Evolutionary conservation across 768 basidiomycete species (phyloP).

Genomic region (Thelephora aurantiotincta): DNA sequence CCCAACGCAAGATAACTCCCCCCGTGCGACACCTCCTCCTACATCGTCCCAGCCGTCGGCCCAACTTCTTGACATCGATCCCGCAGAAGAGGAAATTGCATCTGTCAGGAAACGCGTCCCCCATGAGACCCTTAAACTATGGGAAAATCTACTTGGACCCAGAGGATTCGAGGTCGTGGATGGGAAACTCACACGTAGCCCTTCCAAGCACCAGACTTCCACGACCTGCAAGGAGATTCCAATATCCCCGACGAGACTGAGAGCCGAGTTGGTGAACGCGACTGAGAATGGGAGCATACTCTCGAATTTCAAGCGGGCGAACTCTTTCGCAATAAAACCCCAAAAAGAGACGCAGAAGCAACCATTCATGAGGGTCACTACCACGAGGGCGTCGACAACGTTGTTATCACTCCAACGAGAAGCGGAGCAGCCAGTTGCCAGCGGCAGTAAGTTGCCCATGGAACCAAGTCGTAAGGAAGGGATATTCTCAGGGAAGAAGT

Average conservation of each 20-base stretch:
- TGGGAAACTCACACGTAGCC: slow-evolving; percentile 47
- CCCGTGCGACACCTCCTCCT: slow-evolving; percentile 8
- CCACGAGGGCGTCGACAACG: not conserved
- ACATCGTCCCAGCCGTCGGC: slow-evolving; percentile 10
- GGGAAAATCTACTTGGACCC: slow-evolving; percentile 52
- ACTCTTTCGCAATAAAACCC: slow-evolving; percentile 37
- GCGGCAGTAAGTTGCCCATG: not conserved
- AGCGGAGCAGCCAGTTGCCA: slow-evolving; percentile 5
- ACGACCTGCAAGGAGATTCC: slow-evolving; percentile 8
- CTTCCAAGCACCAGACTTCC: slow-evolving; percentile 24
- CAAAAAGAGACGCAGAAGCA: slow-evolving; percentile 7
- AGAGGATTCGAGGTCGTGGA: slow-evolving; percentile 52
- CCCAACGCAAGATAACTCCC: slow-evolving; percentile 7
- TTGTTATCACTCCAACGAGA: slow-evolving; percentile 2
- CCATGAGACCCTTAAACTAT: slow-evolving; percentile 48
- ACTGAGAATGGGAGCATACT: slow-evolving; percentile 24
- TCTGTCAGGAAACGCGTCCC: slow-evolving; percentile 39
- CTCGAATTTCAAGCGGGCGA: slow-evolving; percentile 43
- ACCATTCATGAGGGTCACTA: not conserved
- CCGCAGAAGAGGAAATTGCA: slow-evolving; percentile 38
- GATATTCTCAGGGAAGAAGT: slow-evolving; percentile 41
- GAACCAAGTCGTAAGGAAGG: slow-evolving; percentile 5
- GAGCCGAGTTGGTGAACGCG: not conserved
- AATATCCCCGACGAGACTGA: slow-evolving; percentile 2
- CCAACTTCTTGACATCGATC: slow-evolving; percentile 11